A percentile compares a stretch with the other conserved stretches of the same genome.
phyloP scores from a whole-genome alignment of 495 filamentous ascomycete genomes.

The Aspergillus indologenus region DNA sequence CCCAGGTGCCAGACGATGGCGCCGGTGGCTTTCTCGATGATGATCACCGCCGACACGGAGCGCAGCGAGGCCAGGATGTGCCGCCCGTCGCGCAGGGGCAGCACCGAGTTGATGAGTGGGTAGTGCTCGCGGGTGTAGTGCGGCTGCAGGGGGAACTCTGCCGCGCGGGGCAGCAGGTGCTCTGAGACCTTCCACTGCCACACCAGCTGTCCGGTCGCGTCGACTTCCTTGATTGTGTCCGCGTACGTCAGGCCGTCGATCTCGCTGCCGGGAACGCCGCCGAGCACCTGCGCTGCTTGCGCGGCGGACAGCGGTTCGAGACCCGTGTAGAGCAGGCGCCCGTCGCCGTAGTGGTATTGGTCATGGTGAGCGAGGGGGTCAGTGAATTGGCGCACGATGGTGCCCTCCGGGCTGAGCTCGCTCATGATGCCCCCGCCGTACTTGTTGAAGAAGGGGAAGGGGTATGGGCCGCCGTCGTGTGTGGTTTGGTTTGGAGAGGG shows the following conservation, averaged over 20 bases:
- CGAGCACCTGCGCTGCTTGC: conserved; percentile 33
- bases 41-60: conserved; percentile 39
- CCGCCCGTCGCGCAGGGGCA: conserved; percentile 34
- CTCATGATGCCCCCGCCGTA: conserved; percentile 47
- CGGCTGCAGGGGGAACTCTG: conserved; percentile 23
- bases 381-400: conserved; percentile 35
- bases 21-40: conserved; percentile 37
- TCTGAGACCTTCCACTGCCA: conserved; percentile 46
- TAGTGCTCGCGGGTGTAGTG: conserved; percentile 44
- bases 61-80: conserved; percentile 45
- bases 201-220: conserved; percentile 23
- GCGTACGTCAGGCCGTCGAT: conserved; percentile 37
- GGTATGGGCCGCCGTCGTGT: conserved; percentile 36
- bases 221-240: conserved; percentile 46
- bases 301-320: conserved; percentile 36
- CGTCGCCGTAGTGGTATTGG: conserved; percentile 45
- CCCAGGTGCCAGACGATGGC: conserved; percentile 42
- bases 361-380: conserved; percentile 47
- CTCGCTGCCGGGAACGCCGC: conserved; percentile 41
- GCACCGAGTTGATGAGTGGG: conserved; percentile 43
- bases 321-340: conserved; percentile 41
- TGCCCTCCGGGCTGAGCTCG: conserved; percentile 34
- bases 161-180: conserved; percentile 28
- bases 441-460: conserved; percentile 46
- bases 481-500: too few relatives aligned